Evolutionary conservation across 2,329 filamentous ascomycete genomes (phyloP).

Genomic region (Xylaria hypoxylon): DNA sequence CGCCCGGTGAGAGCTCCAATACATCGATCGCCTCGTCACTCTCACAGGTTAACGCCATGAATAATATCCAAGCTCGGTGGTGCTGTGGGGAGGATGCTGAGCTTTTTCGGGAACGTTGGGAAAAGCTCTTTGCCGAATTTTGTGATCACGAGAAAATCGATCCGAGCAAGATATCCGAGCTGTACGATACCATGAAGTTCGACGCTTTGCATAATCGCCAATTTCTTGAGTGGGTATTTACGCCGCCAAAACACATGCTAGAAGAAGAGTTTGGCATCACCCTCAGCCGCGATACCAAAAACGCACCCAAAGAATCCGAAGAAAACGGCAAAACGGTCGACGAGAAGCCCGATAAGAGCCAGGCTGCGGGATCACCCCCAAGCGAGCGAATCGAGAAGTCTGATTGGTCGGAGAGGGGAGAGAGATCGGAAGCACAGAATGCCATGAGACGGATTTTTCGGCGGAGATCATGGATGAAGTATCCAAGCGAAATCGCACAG

Average conservation of each 20-base stretch:
- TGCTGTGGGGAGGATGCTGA: conserved; percentile 96
- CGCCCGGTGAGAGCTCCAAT: conserved; percentile 56
- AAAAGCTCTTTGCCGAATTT: conserved; percentile 97
- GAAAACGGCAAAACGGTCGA: conserved; percentile 55
- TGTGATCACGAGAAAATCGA: conserved; percentile 98
- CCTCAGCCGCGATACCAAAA: conserved; percentile 56
- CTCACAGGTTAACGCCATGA: conserved; percentile 71
- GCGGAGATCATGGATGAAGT: conserved; percentile 70
- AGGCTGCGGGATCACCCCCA: conserved; percentile 47
- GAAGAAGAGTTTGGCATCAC: conserved; percentile 72
- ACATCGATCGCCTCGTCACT: conserved; percentile 62
- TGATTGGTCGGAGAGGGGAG: conserved; percentile 46
- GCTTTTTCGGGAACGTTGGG: conserved; percentile 96
- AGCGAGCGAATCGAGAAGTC: conserved; percentile 46
- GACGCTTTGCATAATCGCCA: conserved; percentile 96
- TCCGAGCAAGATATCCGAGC: conserved; percentile 96
- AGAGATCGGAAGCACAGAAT: conserved; percentile 51
- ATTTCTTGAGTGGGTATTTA: conserved; percentile 98
- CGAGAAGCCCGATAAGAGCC: conserved; percentile 57
- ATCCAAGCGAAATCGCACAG: conserved; percentile 65
- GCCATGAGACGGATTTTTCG: conserved; percentile 67
- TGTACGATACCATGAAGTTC: conserved; percentile 99
- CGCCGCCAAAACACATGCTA: conserved; percentile 81
- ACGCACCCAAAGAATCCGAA: conserved; percentile 54
- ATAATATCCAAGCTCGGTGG: conserved; percentile 88